Conservation (phyloP, 2,329 filamentous ascomycete species). For the Aaosphaeria arxii region DNA sequence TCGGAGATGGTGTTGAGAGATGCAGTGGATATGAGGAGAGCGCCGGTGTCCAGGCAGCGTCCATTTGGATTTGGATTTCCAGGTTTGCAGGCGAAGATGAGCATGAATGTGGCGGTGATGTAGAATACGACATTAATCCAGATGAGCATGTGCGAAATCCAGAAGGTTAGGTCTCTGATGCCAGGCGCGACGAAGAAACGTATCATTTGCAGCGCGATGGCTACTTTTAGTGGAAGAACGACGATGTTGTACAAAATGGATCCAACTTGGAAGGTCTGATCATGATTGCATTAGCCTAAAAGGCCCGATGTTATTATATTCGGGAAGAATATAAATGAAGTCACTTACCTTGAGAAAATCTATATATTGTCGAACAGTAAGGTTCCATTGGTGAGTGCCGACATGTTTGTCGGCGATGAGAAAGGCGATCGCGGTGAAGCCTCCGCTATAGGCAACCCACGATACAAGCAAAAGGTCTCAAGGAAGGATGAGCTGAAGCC, state of each 20-base stretch:
- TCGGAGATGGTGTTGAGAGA: conserved; percentile 17
- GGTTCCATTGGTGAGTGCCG: conserved; percentile 2
- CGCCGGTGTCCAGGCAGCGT: conserved; percentile 8
- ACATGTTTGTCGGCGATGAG: not conserved
- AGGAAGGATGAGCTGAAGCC: not conserved
- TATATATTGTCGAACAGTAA: conserved; percentile 3
- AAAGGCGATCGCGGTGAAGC: not conserved
- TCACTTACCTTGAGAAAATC: conserved; percentile 2
- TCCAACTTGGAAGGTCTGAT: conserved; percentile 7
- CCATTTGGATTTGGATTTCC: conserved; percentile 13
- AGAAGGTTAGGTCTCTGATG: conserved; percentile 1
- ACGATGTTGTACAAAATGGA: conserved; percentile 9
- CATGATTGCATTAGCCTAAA: too few relatives aligned
- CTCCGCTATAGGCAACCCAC: conserved; percentile 2
- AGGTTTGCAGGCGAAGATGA: conserved; percentile 16
- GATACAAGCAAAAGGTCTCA: not conserved
- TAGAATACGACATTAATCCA: conserved; percentile 14
- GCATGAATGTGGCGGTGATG: conserved; percentile 9
- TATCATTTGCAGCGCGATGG: conserved; percentile 15
- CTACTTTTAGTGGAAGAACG: conserved; percentile 13
- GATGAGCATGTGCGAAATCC: conserved; percentile 9
- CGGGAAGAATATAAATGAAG: not conserved
- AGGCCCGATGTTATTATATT: not conserved
- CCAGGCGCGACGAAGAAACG: conserved; percentile 11
- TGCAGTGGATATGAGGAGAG: conserved; percentile 14